Conservation (phyloP, 441 rosid genomes). For the Viola pubescens region DNA sequence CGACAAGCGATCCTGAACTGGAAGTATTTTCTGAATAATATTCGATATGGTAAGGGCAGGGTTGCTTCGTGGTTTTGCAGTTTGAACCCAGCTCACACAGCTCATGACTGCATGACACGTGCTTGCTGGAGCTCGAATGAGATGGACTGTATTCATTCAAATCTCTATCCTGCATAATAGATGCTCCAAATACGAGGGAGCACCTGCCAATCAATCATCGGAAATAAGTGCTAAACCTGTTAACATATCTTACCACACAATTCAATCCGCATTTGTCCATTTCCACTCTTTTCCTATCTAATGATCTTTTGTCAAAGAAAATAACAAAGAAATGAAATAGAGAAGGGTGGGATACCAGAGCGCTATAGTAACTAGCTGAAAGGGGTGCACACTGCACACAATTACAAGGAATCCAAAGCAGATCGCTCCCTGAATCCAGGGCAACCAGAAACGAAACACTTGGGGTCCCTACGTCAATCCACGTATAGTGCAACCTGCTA, state of each 20-base stretch:
- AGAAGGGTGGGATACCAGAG: slow-evolving; percentile 35
- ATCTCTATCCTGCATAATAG: slow-evolving; percentile 83
- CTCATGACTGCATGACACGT: slow-evolving; percentile 50
- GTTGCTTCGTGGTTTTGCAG: slow-evolving; percentile 49
- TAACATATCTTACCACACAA: slow-evolving; percentile 11
- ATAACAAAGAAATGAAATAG: neutral
- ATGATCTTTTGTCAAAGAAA: neutral
- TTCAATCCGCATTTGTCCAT: neutral
- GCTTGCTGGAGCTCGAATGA: slow-evolving; percentile 54
- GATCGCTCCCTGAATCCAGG: slow-evolving; percentile 75
- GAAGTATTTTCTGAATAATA: slow-evolving; percentile 52
- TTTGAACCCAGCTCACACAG: slow-evolving; percentile 43
- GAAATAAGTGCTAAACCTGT: slow-evolving; percentile 61
- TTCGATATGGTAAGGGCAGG: slow-evolving; percentile 51
- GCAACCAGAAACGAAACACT: slow-evolving; percentile 79
- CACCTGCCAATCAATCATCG: slow-evolving; percentile 91
- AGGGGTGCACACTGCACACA: slow-evolving; percentile 77
- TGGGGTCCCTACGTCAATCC: slow-evolving; percentile 88
- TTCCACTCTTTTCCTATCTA: neutral
- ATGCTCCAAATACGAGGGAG: slow-evolving; percentile 76
- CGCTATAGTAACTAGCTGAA: slow-evolving; percentile 50
- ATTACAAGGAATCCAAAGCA: slow-evolving; percentile 85
- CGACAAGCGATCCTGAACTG: slow-evolving; percentile 65
- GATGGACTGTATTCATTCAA: slow-evolving; percentile 62
- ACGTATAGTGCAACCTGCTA: slow-evolving; percentile 63